A percentile compares a stretch with the other conserved stretches of the same genome.
These are phyloP conservation scores for Neurospora discreta DNA, from an alignment of 495 filamentous ascomycete genomes.

Conservation along the genomic window DNA sequence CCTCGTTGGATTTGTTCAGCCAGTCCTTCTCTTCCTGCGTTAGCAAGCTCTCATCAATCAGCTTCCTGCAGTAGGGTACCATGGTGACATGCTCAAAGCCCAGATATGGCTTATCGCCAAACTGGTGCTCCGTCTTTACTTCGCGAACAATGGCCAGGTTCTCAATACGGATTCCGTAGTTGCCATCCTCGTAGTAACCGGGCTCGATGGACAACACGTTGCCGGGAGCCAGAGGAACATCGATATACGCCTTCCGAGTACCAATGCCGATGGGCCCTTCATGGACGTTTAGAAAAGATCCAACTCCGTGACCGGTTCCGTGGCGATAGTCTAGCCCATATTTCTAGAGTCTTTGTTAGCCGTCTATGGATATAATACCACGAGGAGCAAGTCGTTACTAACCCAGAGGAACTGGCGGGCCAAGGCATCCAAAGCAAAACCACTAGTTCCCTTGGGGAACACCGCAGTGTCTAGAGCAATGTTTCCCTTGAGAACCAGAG, in stretches of 20 bases:
- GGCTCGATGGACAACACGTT: conserved; percentile 95
- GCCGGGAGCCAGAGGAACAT: conserved; percentile 79
- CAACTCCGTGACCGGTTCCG: conserved; percentile 93
- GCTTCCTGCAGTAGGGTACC: conserved; percentile 83
- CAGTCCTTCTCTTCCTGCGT: conserved; percentile 70
- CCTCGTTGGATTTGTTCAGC: conserved; percentile 76
- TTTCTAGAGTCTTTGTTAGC: conserved; percentile 29
- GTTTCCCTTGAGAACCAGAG: conserved; percentile 91
- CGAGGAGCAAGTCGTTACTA: conserved; percentile 8
- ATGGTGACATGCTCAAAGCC: conserved; percentile 97
- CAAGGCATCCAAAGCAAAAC: conserved; percentile 80
- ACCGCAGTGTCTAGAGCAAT: conserved; percentile 79
- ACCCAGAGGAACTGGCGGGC: conserved; percentile 90
- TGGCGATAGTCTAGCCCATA: conserved; percentile 91
- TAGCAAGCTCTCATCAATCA: conserved; percentile 68
- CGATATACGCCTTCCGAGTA: conserved; percentile 79
- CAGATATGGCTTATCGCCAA: conserved; percentile 87
- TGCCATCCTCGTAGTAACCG: conserved; percentile 95
- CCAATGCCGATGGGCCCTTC: conserved; percentile 97
- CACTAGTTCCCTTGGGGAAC: conserved; percentile 91
- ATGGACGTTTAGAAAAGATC: conserved; percentile 88
- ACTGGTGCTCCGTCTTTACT: conserved; percentile 70
- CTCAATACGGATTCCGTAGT: conserved; percentile 96
- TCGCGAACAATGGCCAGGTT: conserved; percentile 87
- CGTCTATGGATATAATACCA: background rate